phyloP scores from a whole-genome alignment of 1,284 basidiomycete genomes.

The Malassezia restricta region DNA sequence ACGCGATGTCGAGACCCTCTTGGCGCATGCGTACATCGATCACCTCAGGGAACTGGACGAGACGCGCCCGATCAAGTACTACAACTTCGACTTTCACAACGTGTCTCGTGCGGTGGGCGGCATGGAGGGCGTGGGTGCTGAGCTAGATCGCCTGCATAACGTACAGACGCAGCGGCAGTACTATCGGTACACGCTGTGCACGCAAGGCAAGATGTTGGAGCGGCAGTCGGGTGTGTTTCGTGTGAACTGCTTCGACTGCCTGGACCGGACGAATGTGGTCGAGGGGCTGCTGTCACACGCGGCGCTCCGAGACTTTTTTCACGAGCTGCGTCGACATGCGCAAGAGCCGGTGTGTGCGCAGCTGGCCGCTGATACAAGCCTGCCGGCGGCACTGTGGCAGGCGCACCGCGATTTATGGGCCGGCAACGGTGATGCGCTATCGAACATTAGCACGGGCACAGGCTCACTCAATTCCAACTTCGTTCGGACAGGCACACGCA shows the following conservation, averaged over 20 bases:
- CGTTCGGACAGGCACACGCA: conserved; percentile 73
- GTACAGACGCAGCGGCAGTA: conserved; percentile 55
- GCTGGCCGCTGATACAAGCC: conserved; percentile 34
- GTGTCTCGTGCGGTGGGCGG: conserved; percentile 63
- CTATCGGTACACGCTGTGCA: conserved; percentile 61
- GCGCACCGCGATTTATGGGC: conserved; percentile 90
- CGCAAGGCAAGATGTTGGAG: conserved; percentile 3
- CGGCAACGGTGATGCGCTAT: conserved; percentile 43
- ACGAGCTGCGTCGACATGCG: background rate
- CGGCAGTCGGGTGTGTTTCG: conserved; percentile 77
- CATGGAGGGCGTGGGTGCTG: conserved; percentile 69
- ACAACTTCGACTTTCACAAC: conserved; percentile 83
- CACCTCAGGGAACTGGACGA: conserved; percentile 12
- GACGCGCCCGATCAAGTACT: conserved; percentile 2
- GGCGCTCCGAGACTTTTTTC: conserved; percentile 17
- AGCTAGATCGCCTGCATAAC: conserved; percentile 54
- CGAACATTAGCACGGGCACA: conserved; percentile 85
- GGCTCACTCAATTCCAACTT: conserved; percentile 91
- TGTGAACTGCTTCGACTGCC: conserved; percentile 87
- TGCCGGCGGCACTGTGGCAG: conserved; percentile 57
- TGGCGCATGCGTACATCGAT: conserved; percentile 62
- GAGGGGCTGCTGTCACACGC: conserved; percentile 55
- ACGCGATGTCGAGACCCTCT: conserved; percentile 68
- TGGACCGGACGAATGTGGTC: conserved; percentile 96
- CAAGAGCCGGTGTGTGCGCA: background rate